These are phyloP conservation scores for Geotrichum phurueaensis DNA, from an alignment of 1,139 yeast genomes.

Conservation along the genomic window DNA sequence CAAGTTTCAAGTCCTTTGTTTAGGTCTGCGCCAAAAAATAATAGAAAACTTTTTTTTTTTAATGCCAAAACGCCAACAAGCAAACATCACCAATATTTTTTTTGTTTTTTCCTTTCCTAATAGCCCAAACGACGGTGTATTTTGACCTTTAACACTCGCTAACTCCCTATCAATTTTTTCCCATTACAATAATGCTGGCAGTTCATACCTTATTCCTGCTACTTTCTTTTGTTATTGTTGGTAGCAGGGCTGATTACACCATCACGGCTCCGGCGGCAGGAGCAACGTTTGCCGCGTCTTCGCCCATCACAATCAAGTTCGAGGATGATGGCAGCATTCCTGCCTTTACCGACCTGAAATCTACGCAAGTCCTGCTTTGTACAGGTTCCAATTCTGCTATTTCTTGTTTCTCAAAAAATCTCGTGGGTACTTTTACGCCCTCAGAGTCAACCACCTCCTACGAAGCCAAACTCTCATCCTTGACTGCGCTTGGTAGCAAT, in stretches of 20 bases:
- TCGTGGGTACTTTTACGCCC: constrained; percentile 32
- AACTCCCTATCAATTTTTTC: background rate
- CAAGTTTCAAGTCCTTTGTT: background rate
- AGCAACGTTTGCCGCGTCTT: constrained; percentile 47
- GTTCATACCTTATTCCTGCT: background rate
- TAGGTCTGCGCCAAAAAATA: background rate
- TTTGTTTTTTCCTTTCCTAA: too few relatives aligned
- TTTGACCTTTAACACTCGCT: too few relatives aligned
- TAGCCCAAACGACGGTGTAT: too few relatives aligned
- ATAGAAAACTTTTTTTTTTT: background rate
- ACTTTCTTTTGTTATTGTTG: background rate
- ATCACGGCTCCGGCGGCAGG: constrained; percentile 49
- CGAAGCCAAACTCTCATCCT: constrained; percentile 24
- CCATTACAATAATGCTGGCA: background rate
- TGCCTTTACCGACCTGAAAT: constrained; percentile 40
- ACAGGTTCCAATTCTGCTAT: constrained; percentile 56
- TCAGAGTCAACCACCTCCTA: constrained; percentile 4
- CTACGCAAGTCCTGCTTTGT: constrained; percentile 55
- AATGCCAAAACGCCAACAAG: background rate
- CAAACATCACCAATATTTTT: background rate
- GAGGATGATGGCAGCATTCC: constrained; percentile 50
- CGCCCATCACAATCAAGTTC: constrained; percentile 54
- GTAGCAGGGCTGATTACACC: constrained; percentile 49
- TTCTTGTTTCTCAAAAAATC: constrained; percentile 39
- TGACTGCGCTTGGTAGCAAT: constrained; percentile 42